Evolutionary conservation across 2,329 filamentous ascomycete genomes (phyloP), one percentile per base, ranked within the genome.

Genomic region (Cladosporium colombiae): DNA sequence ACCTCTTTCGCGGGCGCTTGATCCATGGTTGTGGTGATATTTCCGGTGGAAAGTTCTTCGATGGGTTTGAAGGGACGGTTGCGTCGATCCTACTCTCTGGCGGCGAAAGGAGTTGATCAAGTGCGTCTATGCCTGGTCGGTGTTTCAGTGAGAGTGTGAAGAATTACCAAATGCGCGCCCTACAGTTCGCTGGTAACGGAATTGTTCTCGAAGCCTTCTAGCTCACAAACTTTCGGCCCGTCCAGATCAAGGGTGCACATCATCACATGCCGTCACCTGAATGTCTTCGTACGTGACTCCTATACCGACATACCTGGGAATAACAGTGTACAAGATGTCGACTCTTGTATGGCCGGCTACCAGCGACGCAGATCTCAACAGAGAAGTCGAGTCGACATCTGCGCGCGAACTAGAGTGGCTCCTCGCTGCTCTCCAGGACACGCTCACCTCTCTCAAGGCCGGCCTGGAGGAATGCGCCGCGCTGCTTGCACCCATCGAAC

Each of bases 381-480:
- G 77, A 68, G 84, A 85, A 73, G 84, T 86, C 73, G 81, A 85
- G 65, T 78, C 77, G 50, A 83, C 85, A 44, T 77, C 85, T 77
- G 84, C 85, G 78, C 69, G 69, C 67, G 88, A 90, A 78, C 81
- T 90, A 40, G 81, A 85, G 78, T 90, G 88, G 88, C 83, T 90
- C 33, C 81, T 90, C 23, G 77, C 79, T 21, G 83, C 86, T 49
- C 79, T 90, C 57, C 85, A 87, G 73, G 84, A 86, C 61, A 88
- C 86, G 29, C 80, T 90, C 60, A 80, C 81, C 62, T 84, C 86
- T 18, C 78, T 90, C 67, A 88, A 88, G 72, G 83, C 85, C 69
- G 92, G 92, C 66, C 86, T 98, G 3, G 89, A 95, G 76, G 93
- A 97, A 79, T 97, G 93, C 80, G 92, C 93, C 71, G 88, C 90